phyloP scores from a whole-genome alignment of 2,329 filamentous ascomycete species.

The Alternaria ethzedia region DNA sequence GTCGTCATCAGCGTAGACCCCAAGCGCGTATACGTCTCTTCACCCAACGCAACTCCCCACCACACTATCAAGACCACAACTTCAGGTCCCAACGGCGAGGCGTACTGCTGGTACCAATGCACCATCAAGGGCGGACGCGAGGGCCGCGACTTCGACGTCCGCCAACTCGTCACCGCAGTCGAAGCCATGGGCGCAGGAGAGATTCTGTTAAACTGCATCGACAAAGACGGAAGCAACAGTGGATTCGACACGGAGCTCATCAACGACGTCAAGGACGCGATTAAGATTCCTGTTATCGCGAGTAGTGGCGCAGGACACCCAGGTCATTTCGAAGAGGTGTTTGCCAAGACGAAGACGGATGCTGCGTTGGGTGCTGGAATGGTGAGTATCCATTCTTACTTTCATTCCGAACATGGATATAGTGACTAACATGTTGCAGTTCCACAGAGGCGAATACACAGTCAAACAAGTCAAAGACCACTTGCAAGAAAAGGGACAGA shows the following conservation, averaged over 20 bases:
- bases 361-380: conserved; percentile 95
- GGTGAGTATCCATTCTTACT: conserved; percentile 54
- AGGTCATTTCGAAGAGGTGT: conserved; percentile 88
- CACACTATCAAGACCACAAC: conserved; percentile 75
- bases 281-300: conserved; percentile 93
- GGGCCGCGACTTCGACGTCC: conserved; percentile 90
- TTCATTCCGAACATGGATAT: not conserved
- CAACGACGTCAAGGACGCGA: conserved; percentile 80
- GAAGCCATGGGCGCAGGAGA: conserved; percentile 96
- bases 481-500: conserved; percentile 71
- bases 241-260: conserved; percentile 96
- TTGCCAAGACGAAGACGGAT: conserved; percentile 83
- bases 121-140: conserved; percentile 95
- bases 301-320: conserved; percentile 91
- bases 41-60: conserved; percentile 71
- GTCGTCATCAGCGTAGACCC: conserved; percentile 96
- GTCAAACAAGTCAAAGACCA: conserved; percentile 92
- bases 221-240: conserved; percentile 91
- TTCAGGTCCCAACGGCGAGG: conserved; percentile 77
- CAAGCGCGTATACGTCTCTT: conserved; percentile 82
- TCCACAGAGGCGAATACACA: conserved; percentile 93
- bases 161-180: conserved; percentile 85
- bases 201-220: conserved; percentile 95
- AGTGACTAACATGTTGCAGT: conserved; percentile 55
- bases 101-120: conserved; percentile 94